Conservation (phyloP, 2,329 filamentous ascomycete genomes). For the Sphaerulina populicola region DNA sequence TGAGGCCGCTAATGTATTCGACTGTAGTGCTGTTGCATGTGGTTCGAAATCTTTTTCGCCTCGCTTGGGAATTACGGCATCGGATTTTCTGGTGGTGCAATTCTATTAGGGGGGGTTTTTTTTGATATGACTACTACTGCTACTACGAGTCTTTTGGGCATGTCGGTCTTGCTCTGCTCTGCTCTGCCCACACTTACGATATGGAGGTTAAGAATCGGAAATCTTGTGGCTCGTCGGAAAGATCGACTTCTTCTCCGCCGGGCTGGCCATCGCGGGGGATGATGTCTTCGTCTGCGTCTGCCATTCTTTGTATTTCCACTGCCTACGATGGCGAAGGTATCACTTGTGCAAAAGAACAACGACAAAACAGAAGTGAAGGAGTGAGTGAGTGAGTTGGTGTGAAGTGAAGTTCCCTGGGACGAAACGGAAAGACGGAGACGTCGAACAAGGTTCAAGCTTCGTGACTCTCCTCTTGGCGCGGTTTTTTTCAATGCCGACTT, state of each 20-base stretch:
- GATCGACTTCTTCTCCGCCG: slow-evolving; percentile 66
- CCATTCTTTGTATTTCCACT: slow-evolving; percentile 23
- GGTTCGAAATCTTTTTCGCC: slow-evolving; percentile 97
- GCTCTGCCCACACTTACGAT: slow-evolving; percentile 39
- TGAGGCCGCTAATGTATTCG: slow-evolving; percentile 67
- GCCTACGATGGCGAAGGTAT: too few relatives aligned
- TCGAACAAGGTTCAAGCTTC: too few relatives aligned
- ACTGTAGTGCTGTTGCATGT: slow-evolving; percentile 77
- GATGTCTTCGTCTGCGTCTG: slow-evolving; percentile 33
- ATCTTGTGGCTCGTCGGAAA: slow-evolving; percentile 76
- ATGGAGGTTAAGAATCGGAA: slow-evolving; percentile 63
- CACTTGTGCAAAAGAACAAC: background rate
- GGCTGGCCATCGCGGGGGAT: slow-evolving; percentile 45
- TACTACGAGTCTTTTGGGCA: background rate
- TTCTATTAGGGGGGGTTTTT: too few relatives aligned
- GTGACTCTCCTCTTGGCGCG: background rate
- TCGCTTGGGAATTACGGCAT: slow-evolving; percentile 64
- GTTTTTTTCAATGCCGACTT: background rate
- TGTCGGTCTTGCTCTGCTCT: too few relatives aligned
- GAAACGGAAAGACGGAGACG: too few relatives aligned
- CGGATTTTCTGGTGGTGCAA: slow-evolving; percentile 22
- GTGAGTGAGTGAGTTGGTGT: background rate
- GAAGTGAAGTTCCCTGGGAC: background rate
- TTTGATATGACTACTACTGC: too few relatives aligned
- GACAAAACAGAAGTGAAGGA: background rate